These are phyloP conservation scores for Amanita polypyramis DNA, from an alignment of 768 basidiomycete species.

Conservation along the genomic window DNA sequence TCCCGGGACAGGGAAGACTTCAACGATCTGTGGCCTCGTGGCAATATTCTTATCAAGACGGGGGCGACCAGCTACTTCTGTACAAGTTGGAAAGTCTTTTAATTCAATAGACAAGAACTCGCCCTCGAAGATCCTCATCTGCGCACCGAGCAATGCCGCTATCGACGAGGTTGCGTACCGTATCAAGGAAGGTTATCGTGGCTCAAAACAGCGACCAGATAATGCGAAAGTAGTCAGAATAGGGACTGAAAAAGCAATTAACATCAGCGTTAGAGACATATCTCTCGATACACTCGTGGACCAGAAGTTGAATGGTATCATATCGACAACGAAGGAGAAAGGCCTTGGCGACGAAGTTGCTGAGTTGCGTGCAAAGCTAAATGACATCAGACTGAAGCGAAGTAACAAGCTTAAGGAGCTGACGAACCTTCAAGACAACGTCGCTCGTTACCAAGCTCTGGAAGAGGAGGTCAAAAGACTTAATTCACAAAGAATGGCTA, in stretches of 20 bases:
- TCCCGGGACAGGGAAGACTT: slow-evolving; percentile 97
- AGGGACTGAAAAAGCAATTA: slow-evolving; percentile 67
- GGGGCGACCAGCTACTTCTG: slow-evolving; percentile 32
- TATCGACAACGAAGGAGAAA: slow-evolving; percentile 32
- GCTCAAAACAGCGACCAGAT: slow-evolving; percentile 40
- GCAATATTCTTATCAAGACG: slow-evolving; percentile 67
- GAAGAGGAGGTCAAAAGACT: slow-evolving; percentile 61
- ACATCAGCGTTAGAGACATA: slow-evolving; percentile 72
- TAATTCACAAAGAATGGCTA: slow-evolving; percentile 47
- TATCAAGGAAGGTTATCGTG: slow-evolving; percentile 67
- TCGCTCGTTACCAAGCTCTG: slow-evolving; percentile 39
- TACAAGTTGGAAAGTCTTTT: slow-evolving; percentile 29
- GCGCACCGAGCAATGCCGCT: slow-evolving; percentile 97
- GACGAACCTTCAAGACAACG: slow-evolving; percentile 43
- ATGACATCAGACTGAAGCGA: slow-evolving; percentile 50
- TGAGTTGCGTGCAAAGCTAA: slow-evolving; percentile 54
- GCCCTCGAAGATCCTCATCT: slow-evolving; percentile 69
- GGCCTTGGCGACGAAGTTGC: slow-evolving; percentile 42
- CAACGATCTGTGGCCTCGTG: slow-evolving; percentile 93
- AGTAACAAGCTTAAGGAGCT: slow-evolving; percentile 54
- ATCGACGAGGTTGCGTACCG: slow-evolving; percentile 93
- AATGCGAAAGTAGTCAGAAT: slow-evolving; percentile 82
- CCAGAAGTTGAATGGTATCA: slow-evolving; percentile 44
- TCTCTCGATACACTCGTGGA: slow-evolving; percentile 84
- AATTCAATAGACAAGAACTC: slow-evolving; percentile 31